phyloP scores from a whole-genome alignment of 352 stramenopile genomes.

The Detonula confervacea region DNA sequence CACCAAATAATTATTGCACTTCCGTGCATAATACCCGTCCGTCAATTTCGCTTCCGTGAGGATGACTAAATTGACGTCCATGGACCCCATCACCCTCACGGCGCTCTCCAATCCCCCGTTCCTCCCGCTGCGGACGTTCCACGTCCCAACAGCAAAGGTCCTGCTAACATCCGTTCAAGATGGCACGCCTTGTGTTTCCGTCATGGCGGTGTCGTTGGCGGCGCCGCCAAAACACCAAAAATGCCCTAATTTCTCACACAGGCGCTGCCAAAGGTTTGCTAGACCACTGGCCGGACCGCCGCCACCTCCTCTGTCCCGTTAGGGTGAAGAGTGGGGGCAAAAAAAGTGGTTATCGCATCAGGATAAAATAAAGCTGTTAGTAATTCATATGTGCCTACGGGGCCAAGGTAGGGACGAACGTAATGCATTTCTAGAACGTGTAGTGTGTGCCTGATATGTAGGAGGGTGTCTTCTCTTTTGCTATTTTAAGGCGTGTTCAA shows the following conservation, averaged over 20 bases:
- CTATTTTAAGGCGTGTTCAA: too few relatives aligned
- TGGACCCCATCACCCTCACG: neutral
- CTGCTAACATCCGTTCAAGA: conserved; percentile 3
- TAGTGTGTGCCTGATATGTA: too few relatives aligned
- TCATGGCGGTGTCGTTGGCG: neutral
- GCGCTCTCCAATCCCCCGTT: conserved; percentile 6
- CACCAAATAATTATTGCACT: neutral
- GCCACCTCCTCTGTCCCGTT: neutral
- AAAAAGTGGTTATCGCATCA: too few relatives aligned
- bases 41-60: conserved; percentile 14
- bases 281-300: neutral
- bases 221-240: neutral
- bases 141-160: neutral
- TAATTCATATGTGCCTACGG: too few relatives aligned
- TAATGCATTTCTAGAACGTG: too few relatives aligned
- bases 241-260: neutral
- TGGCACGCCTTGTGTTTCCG: neutral
- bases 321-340: too few relatives aligned
- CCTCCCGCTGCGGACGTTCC: conserved; percentile 9
- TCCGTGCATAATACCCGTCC: neutral
- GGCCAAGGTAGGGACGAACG: too few relatives aligned
- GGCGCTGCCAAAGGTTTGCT: neutral
- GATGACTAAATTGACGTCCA: conserved; percentile 1
- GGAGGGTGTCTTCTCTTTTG: conserved; percentile 14
- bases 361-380: too few relatives aligned